phyloP scores from a whole-genome alignment of 352 stramenopile genomes.

The Globisporangium acanthophoron region DNA sequence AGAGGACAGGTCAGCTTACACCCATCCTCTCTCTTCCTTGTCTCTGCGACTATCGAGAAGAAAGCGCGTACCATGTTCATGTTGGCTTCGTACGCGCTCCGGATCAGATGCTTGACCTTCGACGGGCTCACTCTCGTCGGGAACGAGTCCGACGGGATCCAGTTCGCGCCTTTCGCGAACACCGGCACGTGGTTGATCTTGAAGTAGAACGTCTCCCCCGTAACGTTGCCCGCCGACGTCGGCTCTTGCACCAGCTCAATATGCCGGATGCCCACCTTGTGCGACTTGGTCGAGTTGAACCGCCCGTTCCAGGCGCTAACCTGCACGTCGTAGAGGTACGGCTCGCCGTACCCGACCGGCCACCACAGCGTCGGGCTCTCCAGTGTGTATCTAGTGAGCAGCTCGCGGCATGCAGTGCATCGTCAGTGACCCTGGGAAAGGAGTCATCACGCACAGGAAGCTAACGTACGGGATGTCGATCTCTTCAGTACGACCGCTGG shows the following conservation, averaged over 20 bases:
- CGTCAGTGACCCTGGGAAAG: background rate
- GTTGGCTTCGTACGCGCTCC: conserved; percentile 51
- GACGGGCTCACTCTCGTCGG: conserved; percentile 39
- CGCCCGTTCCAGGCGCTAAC: conserved; percentile 27
- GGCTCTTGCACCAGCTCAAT: conserved; percentile 58
- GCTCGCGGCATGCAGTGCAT: background rate
- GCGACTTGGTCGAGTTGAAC: conserved; percentile 28
- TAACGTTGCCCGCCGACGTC: conserved; percentile 33
- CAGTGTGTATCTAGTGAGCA: conserved; percentile 27
- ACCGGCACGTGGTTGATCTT: conserved; percentile 57
- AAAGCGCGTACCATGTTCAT: conserved; percentile 76
- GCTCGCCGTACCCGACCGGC: conserved; percentile 51
- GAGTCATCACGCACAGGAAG: background rate
- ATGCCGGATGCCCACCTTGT: conserved; percentile 50
- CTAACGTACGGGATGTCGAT: conserved; percentile 32
- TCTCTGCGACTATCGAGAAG: background rate
- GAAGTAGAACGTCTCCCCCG: conserved; percentile 71
- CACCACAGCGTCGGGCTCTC: conserved; percentile 64
- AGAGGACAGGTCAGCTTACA: background rate
- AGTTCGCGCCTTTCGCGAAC: conserved; percentile 78
- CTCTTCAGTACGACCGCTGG: conserved; percentile 10
- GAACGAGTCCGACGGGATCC: conserved; percentile 75
- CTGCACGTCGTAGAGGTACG: conserved; percentile 56
- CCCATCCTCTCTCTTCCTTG: background rate
- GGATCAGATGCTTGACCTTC: conserved; percentile 41